Base-by-base conservation (phyloP, 345 rosid species). In the Aquilaria sinensis region DNA sequence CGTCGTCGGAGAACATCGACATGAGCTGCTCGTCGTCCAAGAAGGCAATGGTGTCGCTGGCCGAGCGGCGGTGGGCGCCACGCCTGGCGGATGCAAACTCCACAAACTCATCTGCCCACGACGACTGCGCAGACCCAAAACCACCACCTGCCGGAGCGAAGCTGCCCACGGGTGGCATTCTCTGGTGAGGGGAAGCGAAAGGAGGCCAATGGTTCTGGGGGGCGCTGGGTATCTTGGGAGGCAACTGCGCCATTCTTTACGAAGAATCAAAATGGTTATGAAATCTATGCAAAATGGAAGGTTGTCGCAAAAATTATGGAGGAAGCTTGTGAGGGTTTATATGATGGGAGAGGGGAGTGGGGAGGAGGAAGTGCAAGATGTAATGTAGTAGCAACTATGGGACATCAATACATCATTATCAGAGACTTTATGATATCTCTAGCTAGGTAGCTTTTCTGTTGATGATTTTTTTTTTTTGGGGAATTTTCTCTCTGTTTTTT, bases 61-160 rank as follows among this genome's bases (percentile, higher is more conserved):
- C 73, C 0, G 96, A 92, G 43, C 98, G 83, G 34, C 90, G 96
- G 79, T 92, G 98, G 1, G 87, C 68, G 0, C 83, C 85, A 8
- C 98, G 89, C 33, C 89, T 71, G 32, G 73, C 51, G 30, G 88
- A 67, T 6, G 97, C 83, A 85, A 92, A 92, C 60, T 92, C 96
- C 1, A 92, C 81, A 72, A 92, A 92, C 70, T 89, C 98, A 23
- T 89, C 96, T 33, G 81, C 80, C 96, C 96, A 85, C 0, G 80
- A 80, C 3, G 87, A 78, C 23, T 76, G 82, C 29, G 23, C 78
- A 73, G 45, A 68, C 62, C 12, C 57, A 8, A 37, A 37, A 37
- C 43, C 50, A 10, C 55, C 61, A 4, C 51, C 32, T 13, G 31
- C 37, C 62, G 50, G 14, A 47, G 13, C 23, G 31, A 12, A 66